Conservation (phyloP, 1,284 basidiomycete genomes). For the Naganishia sp. region DNA sequence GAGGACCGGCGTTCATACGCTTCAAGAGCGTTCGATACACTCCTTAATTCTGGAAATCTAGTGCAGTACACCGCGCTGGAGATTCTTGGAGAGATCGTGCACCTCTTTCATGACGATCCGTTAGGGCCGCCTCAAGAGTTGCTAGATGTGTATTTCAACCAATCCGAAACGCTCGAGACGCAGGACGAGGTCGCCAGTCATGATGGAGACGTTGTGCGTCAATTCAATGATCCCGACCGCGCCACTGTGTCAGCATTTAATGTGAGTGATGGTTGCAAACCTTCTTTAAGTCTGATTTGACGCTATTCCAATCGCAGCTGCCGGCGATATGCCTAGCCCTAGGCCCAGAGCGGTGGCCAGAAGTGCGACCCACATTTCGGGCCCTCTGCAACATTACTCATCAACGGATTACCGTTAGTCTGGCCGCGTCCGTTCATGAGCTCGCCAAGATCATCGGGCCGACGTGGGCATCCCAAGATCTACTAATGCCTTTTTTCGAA, state of each 20-base stretch:
- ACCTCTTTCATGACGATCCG: slow-evolving; percentile 71
- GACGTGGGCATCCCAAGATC: slow-evolving; percentile 67
- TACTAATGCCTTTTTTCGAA: slow-evolving; percentile 73
- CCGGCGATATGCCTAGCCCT: slow-evolving; percentile 87
- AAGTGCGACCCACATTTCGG: slow-evolving; percentile 70
- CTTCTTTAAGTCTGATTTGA: not conserved
- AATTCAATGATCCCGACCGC: slow-evolving; percentile 63
- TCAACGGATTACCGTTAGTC: slow-evolving; percentile 67
- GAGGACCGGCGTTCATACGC: slow-evolving; percentile 64
- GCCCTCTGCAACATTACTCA: slow-evolving; percentile 51
- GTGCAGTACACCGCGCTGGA: slow-evolving; percentile 84
- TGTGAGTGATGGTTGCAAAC: slow-evolving; percentile 41
- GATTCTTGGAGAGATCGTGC: slow-evolving; percentile 85
- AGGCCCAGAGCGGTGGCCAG: slow-evolving; percentile 73
- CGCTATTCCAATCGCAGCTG: slow-evolving; percentile 53
- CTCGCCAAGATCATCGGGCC: slow-evolving; percentile 81
- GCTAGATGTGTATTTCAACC: slow-evolving; percentile 72
- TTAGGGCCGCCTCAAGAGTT: slow-evolving; percentile 76
- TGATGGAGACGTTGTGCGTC: slow-evolving; percentile 27
- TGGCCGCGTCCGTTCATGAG: slow-evolving; percentile 87
- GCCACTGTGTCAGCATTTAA: slow-evolving; percentile 91
- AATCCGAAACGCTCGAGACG: slow-evolving; percentile 36
- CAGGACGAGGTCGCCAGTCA: slow-evolving; percentile 33
- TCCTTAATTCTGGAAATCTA: slow-evolving; percentile 68
- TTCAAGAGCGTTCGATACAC: slow-evolving; percentile 62